Conservation (phyloP, 371 early-diverging fungal species). For the Mucor circinelloides region DNA sequence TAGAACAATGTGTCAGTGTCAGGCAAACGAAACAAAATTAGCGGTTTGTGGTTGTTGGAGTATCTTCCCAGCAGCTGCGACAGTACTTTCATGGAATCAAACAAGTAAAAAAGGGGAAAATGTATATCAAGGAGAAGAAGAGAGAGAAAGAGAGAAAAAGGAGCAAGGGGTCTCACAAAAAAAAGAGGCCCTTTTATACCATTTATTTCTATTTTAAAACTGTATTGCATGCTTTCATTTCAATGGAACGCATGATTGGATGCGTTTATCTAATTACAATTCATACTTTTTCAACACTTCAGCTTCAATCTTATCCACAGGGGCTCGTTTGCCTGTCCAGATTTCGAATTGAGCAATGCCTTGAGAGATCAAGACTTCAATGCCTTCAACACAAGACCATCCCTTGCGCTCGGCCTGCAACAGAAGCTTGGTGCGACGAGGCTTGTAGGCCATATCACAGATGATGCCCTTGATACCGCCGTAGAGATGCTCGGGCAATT, state of each 20-base stretch:
- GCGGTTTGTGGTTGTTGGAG: slow-evolving; percentile 23
- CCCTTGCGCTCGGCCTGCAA: slow-evolving; percentile 59
- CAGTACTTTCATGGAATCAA: slow-evolving; percentile 16
- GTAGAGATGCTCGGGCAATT: slow-evolving; percentile 59
- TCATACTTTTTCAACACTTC: slow-evolving; percentile 50
- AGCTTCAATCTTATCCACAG: slow-evolving; percentile 44
- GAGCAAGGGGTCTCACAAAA: not conserved
- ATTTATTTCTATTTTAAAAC: slow-evolving; percentile 4
- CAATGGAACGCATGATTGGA: not conserved
- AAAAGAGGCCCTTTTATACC: too few species aligned
- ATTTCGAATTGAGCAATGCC: slow-evolving; percentile 85
- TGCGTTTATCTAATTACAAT: slow-evolving; percentile 4
- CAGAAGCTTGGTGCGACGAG: slow-evolving; percentile 78
- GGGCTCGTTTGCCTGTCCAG: slow-evolving; percentile 72
- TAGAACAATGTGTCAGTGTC: slow-evolving; percentile 24
- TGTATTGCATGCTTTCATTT: not conserved
- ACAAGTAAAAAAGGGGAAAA: not conserved
- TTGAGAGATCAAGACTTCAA: slow-evolving; percentile 89
- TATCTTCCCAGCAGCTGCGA: slow-evolving; percentile 26
- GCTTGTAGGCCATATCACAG: slow-evolving; percentile 94
- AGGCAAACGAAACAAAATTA: slow-evolving; percentile 24
- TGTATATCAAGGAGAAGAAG: not conserved
- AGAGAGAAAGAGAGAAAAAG: not conserved
- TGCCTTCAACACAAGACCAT: slow-evolving; percentile 83
- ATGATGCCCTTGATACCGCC: slow-evolving; percentile 68